A percentile compares a stretch with the other conserved stretches of the same genome.
These are phyloP conservation scores for Gomphus bonarii DNA, from an alignment of 1,284 basidiomycete genomes.

Conservation along the genomic window DNA sequence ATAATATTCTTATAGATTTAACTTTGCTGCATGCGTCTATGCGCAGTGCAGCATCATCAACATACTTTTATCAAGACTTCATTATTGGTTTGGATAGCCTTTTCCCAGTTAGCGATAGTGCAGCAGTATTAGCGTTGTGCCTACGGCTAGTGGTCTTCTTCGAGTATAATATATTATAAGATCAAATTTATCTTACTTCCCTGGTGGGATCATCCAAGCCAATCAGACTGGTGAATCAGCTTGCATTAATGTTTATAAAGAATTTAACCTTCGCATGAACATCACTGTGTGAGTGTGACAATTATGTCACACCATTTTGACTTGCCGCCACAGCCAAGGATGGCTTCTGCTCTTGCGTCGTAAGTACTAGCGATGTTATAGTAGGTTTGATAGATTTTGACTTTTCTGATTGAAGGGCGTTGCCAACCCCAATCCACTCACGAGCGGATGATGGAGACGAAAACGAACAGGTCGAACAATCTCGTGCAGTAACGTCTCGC, in stretches of 20 bases:
- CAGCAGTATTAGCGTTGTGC: no score
- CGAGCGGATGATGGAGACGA: conserved; percentile 50
- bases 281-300: background rate
- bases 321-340: conserved; percentile 5
- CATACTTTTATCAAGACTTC: background rate
- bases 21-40: background rate
- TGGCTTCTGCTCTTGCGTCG: conserved; percentile 29
- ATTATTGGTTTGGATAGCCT: no score
- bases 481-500: conserved; percentile 41
- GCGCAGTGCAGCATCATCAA: background rate
- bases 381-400: background rate
- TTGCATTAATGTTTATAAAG: no score
- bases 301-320: background rate
- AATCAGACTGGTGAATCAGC: no score
- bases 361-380: conserved; percentile 16
- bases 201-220: no score
- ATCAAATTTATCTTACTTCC: no score
- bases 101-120: no score
- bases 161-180: no score
- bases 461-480: conserved; percentile 30
- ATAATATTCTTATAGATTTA: conserved; percentile 5
- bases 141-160: no score
- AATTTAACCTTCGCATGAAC: no score
- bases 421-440: conserved; percentile 58
- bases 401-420: conserved; percentile 24